Conservation (phyloP, 73 alveolate species). For the Tetrahymena borealis region DNA sequence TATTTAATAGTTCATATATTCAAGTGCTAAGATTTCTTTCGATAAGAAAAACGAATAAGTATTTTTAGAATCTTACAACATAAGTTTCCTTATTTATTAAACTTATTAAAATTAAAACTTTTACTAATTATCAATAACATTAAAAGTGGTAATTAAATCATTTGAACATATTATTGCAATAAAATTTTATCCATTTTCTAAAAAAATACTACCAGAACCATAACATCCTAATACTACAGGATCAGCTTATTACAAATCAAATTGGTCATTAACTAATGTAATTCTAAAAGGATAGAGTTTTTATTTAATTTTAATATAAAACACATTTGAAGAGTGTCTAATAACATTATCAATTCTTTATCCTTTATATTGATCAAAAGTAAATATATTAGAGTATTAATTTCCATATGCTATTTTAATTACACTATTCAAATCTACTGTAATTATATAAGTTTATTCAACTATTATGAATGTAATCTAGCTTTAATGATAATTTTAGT, state of each 20-base stretch:
- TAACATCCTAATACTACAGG: not conserved
- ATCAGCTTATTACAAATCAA: not conserved
- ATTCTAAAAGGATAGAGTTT: not conserved
- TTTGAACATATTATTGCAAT: not conserved
- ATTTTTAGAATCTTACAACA: not conserved
- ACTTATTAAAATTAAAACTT: too few relatives aligned
- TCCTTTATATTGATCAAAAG: not conserved
- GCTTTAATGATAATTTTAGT: not conserved
- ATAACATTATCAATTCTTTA: not conserved
- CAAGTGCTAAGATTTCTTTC: not conserved
- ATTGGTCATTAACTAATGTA: not conserved
- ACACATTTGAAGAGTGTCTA: not conserved
- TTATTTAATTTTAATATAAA: too few relatives aligned
- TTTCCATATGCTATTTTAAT: not conserved
- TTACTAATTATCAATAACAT: not conserved
- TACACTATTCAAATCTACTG: not conserved
- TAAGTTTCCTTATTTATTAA: not conserved
- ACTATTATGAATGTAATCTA: too few relatives aligned
- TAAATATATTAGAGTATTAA: too few relatives aligned
- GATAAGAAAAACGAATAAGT: too few relatives aligned
- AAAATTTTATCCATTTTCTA: not conserved
- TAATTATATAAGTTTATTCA: too few relatives aligned
- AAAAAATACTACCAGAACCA: not conserved
- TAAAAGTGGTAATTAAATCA: not conserved
- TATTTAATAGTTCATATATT: too few relatives aligned